Evolutionary conservation across 495 filamentous ascomycete species (phyloP).

Genomic region (Trypethelium eluteriae): DNA sequence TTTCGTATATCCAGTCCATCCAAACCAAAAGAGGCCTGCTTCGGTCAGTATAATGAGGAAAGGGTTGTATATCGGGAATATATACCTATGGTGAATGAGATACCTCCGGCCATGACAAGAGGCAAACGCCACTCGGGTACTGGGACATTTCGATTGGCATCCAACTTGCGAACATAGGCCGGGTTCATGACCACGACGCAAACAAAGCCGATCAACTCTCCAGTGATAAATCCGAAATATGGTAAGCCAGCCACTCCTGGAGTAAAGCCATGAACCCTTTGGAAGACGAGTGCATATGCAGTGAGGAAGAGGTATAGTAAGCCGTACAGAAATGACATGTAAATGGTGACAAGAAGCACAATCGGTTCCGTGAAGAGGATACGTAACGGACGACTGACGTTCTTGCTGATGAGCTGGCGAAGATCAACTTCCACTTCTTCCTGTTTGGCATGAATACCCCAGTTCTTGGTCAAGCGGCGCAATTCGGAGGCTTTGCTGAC

Average conservation of each 20-base stretch:
- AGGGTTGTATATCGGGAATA: not conserved
- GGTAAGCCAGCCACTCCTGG: conserved; percentile 40
- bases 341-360: conserved; percentile 24
- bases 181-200: conserved; percentile 22
- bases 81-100: conserved; percentile 24
- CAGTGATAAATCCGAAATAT: conserved; percentile 46
- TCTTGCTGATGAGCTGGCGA: conserved; percentile 22
- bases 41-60: not conserved
- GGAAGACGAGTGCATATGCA: conserved; percentile 44
- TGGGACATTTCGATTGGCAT: conserved; percentile 24
- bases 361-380: conserved; percentile 32
- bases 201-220: conserved; percentile 33
- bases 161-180: conserved; percentile 24
- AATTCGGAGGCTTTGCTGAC: conserved; percentile 47
- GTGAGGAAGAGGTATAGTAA: conserved; percentile 43
- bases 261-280: conserved; percentile 44
- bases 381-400: conserved; percentile 23
- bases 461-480: conserved; percentile 54
- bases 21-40: conserved; percentile 34
- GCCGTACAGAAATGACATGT: conserved; percentile 28
- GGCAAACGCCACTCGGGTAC: conserved; percentile 35
- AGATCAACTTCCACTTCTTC: conserved; percentile 48
- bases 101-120: conserved; percentile 25
- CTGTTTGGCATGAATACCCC: conserved; percentile 50
- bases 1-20: conserved; percentile 33